Conservation (phyloP, 371 early-diverging fungal genomes). For the Circinella minor region DNA sequence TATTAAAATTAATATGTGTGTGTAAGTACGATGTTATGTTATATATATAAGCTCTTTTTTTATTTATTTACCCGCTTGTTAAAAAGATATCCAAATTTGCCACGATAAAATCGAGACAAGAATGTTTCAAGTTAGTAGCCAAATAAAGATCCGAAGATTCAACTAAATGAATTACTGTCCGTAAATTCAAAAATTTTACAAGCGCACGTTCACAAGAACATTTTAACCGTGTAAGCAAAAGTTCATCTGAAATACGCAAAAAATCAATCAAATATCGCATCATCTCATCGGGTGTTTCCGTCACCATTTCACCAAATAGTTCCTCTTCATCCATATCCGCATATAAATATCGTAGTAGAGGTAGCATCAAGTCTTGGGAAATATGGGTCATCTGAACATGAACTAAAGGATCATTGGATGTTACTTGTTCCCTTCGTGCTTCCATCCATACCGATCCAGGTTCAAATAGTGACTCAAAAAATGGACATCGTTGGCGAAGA, state of each 20-base stretch:
- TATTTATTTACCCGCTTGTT: constrained; percentile 45
- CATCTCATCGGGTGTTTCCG: constrained; percentile 52
- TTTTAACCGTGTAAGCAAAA: constrained; percentile 64
- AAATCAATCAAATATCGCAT: constrained; percentile 58
- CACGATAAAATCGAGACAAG: constrained; percentile 64
- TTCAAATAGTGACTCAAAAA: constrained; percentile 65
- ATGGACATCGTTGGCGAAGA: constrained; percentile 66
- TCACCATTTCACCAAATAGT: constrained; percentile 44
- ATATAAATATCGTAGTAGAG: constrained; percentile 61
- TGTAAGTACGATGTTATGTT: background rate
- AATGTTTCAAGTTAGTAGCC: constrained; percentile 50
- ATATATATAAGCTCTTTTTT: background rate
- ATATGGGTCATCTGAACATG: constrained; percentile 58
- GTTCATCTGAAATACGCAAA: constrained; percentile 67
- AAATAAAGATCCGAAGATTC: constrained; percentile 63
- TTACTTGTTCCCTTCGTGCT: constrained; percentile 26
- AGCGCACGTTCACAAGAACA: constrained; percentile 56
- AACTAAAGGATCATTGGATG: constrained; percentile 13
- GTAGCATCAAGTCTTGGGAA: constrained; percentile 42
- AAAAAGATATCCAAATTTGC: constrained; percentile 67
- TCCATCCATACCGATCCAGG: constrained; percentile 59
- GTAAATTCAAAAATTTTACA: constrained; percentile 51
- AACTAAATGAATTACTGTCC: constrained; percentile 55
- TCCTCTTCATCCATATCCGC: constrained; percentile 40
- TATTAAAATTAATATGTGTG: background rate